phyloP scores from a whole-genome alignment of 306 rosid genomes.

The Oxytropis ochrocephala region DNA sequence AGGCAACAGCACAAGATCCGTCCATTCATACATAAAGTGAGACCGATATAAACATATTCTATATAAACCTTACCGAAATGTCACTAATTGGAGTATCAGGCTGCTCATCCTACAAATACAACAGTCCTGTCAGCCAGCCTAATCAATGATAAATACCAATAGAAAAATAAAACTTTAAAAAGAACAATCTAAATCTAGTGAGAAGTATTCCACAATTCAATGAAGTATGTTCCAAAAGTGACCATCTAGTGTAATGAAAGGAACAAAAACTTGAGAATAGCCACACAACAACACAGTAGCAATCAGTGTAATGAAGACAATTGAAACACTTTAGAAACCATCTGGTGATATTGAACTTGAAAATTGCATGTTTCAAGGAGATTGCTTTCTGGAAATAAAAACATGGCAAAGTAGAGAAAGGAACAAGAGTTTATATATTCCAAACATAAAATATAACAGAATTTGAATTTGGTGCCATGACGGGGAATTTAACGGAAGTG shows the following conservation, averaged over 20 bases:
- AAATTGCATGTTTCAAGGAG: not conserved
- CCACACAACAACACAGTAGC: not conserved
- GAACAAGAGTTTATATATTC: not conserved
- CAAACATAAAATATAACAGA: not conserved
- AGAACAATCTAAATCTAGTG: conserved; percentile 27
- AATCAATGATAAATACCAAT: conserved; percentile 65
- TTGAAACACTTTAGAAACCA: not conserved
- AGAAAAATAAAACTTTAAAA: conserved; percentile 48
- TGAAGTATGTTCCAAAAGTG: conserved; percentile 6
- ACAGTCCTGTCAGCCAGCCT: conserved; percentile 94
- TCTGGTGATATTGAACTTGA: not conserved
- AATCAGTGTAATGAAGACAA: not conserved
- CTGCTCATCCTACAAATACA: conserved; percentile 86
- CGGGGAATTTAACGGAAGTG: not conserved
- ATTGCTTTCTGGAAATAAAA: not conserved
- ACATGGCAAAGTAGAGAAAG: not conserved
- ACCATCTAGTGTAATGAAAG: not conserved
- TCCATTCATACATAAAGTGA: conserved; percentile 2
- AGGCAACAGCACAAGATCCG: not conserved
- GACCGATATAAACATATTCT: conserved; percentile 7
- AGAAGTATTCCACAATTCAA: not conserved
- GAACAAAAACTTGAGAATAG: not conserved
- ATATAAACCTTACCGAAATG: conserved; percentile 53
- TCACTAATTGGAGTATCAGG: conserved; percentile 57
- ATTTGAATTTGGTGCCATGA: not conserved